Evolutionary conservation across 2,329 filamentous ascomycete genomes (phyloP).

Genomic region (Sporothrix phasma): DNA sequence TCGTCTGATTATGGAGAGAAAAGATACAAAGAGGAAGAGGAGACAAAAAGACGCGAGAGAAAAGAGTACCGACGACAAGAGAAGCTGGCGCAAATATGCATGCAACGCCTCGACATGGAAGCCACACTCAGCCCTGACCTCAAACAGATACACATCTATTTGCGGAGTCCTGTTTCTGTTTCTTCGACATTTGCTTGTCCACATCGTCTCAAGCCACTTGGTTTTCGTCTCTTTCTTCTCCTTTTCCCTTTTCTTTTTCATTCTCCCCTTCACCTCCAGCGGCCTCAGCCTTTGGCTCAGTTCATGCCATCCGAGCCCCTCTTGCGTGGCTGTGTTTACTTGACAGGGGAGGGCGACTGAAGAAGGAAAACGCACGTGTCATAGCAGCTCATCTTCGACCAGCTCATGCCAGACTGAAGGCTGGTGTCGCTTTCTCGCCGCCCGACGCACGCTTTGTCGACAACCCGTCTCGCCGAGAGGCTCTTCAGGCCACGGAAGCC

Average conservation of each 20-base stretch:
- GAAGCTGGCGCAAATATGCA: background rate
- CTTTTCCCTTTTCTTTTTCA: too few relatives aligned
- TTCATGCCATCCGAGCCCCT: background rate
- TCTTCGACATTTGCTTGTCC: background rate
- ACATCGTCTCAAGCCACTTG: background rate
- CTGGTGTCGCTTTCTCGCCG: background rate
- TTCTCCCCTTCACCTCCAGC: background rate
- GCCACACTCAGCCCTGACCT: too few relatives aligned
- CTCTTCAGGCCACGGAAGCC: background rate
- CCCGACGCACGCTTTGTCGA: background rate
- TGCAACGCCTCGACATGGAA: slow-evolving; percentile 1
- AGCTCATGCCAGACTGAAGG: background rate
- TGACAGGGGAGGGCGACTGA: too few relatives aligned
- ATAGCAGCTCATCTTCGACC: too few relatives aligned
- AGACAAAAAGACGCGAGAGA: background rate
- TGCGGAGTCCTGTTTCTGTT: background rate
- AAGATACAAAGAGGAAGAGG: too few relatives aligned
- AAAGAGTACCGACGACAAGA: background rate
- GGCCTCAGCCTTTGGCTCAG: background rate
- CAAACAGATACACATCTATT: background rate
- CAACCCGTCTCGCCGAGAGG: background rate
- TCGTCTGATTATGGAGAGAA: background rate
- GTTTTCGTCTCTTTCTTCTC: too few relatives aligned
- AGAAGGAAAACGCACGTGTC: background rate
- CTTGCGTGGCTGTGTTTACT: background rate